A percentile compares a stretch with the other conserved stretches of the same genome.
phyloP scores from a whole-genome alignment of 106 monocot species.

The Triglochin maritima region DNA sequence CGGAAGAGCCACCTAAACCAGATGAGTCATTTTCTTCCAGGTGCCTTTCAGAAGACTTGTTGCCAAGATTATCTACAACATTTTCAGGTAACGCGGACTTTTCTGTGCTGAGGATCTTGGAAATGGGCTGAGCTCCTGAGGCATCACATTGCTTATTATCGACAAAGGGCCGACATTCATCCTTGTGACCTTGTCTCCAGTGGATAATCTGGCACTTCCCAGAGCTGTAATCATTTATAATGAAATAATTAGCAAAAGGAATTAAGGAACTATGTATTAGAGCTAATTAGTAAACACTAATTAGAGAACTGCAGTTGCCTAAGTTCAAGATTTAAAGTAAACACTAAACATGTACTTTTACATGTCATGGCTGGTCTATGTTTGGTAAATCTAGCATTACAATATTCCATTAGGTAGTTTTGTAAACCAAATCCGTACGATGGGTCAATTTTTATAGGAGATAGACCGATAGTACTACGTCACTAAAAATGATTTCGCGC shows the following conservation, averaged over 20 bases:
- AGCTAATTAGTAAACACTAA: background rate
- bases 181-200: conserved; percentile 81
- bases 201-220: conserved; percentile 79
- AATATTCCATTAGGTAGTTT: no score
- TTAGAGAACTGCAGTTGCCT: no score
- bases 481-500: no score
- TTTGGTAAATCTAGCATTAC: no score
- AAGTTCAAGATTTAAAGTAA: no score
- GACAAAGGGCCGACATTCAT: conserved; percentile 37
- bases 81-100: conserved; percentile 3
- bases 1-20: background rate
- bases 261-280: background rate
- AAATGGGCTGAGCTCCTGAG: conserved; percentile 5
- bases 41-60: background rate
- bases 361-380: no score
- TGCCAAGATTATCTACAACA: background rate
- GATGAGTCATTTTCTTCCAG: background rate
- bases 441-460: no score
- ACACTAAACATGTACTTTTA: no score
- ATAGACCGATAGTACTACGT: no score
- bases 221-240: conserved; percentile 43
- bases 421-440: no score
- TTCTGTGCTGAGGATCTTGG: conserved; percentile 5
- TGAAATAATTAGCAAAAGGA: background rate
- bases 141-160: conserved; percentile 3